These are phyloP conservation scores for Ceratobasidium papillatum DNA, from an alignment of 1,284 basidiomycete species.

Conservation along the genomic window DNA sequence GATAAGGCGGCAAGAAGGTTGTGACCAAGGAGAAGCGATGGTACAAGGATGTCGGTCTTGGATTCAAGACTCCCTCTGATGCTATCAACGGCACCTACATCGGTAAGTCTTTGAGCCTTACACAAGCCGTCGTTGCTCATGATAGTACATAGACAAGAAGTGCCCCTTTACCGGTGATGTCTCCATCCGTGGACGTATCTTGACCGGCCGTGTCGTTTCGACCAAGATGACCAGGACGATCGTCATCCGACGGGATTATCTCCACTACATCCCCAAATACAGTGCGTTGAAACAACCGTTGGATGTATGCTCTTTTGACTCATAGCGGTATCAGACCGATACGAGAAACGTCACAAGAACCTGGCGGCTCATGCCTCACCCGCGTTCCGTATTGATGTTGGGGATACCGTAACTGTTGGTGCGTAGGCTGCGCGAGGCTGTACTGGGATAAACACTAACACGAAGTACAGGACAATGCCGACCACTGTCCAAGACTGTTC, in stretches of 20 bases:
- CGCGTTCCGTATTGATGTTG: constrained; percentile 95
- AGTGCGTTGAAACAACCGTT: constrained; percentile 59
- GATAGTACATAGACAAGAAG: constrained; percentile 87
- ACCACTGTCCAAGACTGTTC: constrained; percentile 98
- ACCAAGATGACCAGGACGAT: constrained; percentile 99
- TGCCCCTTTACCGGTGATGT: constrained; percentile 96
- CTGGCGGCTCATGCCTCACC: constrained; percentile 96
- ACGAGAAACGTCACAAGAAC: constrained; percentile 99
- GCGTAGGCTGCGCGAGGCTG: constrained; percentile 51
- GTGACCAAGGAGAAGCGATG: constrained; percentile 96
- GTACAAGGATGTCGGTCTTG: constrained; percentile 99
- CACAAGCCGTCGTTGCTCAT: background rate
- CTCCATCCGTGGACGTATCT: constrained; percentile 98
- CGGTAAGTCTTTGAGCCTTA: constrained; percentile 62
- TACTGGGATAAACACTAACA: constrained; percentile 14
- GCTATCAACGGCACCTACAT: constrained; percentile 98
- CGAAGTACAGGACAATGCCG: constrained; percentile 85
- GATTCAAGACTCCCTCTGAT: constrained; percentile 96
- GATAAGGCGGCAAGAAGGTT: constrained; percentile 83
- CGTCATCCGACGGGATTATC: constrained; percentile 98
- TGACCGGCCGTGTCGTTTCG: constrained; percentile 96
- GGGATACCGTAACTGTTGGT: constrained; percentile 97
- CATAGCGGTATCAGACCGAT: constrained; percentile 71
- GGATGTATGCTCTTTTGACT: constrained; percentile 24
- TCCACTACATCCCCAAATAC: constrained; percentile 99